Evolutionary conservation across 495 filamentous ascomycete species (phyloP), one percentile per base, ranked within the genome.

Genomic region (Choiromyces venosus): DNA sequence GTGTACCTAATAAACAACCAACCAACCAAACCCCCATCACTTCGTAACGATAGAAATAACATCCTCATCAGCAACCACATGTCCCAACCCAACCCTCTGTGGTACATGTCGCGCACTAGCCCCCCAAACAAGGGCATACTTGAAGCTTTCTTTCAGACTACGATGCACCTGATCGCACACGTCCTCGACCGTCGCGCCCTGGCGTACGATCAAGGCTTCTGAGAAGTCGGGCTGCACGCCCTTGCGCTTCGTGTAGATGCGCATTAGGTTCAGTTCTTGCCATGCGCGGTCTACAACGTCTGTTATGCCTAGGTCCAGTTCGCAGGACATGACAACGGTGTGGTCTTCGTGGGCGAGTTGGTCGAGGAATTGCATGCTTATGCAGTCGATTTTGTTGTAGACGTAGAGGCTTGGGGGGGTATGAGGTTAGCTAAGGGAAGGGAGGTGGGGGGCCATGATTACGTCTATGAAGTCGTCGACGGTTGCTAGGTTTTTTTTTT

Each of bases 391-490:
- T 84, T 99, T 99, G 91, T 99, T 99, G 88, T 99, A 99, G 38
- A 97, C 96, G 84, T 99, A 99, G 36, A 99, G 87, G 80, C 93
- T 96, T n/a, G n/a, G n/a, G n/a, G n/a, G n/a, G n/a, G n/a, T n/a
- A n/a, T n/a, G n/a, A n/a, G n/a, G n/a, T n/a, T n/a, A n/a, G n/a
- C n/a, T n/a, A n/a, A n/a, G n/a, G n/a, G n/a, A n/a, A n/a, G n/a
- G n/a, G n/a, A n/a, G 87, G 85, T 99, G 94, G 80, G 97, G 93
- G 79, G 94, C 95, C 93, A 97, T 98, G 83, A 99, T 97, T 64
- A 98, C 93, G 82, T 99, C 96, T 81, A 99, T 98, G 82, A 99
- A 91, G 83, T 99, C 95, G 83, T 99, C 96, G 40, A 99, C 93
- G 19, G 94, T 97, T 36, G 91, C 92, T 91, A 70, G 5, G 71